Conservation (phyloP, 139 green algal species). For the Asterochloris sp. region DNA sequence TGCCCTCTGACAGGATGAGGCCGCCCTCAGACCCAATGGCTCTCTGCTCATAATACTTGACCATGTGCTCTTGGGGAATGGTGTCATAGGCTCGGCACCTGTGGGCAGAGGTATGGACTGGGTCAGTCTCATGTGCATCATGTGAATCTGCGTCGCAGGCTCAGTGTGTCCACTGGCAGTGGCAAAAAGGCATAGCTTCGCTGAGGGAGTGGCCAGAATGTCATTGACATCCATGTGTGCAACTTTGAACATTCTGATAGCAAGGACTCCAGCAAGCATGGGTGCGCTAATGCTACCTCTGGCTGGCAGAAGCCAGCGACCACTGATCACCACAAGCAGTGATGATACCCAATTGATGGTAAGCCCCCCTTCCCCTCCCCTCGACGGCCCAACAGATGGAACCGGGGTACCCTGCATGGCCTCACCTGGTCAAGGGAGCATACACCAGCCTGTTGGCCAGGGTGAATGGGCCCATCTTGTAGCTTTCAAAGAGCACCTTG, state of each 20-base stretch:
- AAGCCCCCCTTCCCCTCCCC: neutral
- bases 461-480: neutral
- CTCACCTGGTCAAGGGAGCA: constrained; percentile 63
- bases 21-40: constrained; percentile 35
- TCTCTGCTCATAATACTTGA: constrained; percentile 58
- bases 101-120: neutral
- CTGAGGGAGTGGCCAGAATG: too few species aligned
- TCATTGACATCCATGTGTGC: too few species aligned
- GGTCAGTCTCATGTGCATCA: neutral
- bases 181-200: too few species aligned
- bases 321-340: too few species aligned
- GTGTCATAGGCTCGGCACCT: constrained; percentile 5
- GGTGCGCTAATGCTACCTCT: too few species aligned
- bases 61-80: constrained; percentile 6
- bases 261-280: too few species aligned
- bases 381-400: constrained; percentile 37
- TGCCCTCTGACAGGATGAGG: constrained; percentile 67
- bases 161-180: too few species aligned
- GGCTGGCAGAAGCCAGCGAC: too few species aligned
- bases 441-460: constrained; percentile 59
- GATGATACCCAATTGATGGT: too few species aligned
- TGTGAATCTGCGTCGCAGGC: too few species aligned
- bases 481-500: neutral
- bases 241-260: too few species aligned
- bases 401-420: too few species aligned